These are phyloP conservation scores for Mycena galericulata DNA, from an alignment of 768 basidiomycete genomes.

Conservation along the genomic window DNA sequence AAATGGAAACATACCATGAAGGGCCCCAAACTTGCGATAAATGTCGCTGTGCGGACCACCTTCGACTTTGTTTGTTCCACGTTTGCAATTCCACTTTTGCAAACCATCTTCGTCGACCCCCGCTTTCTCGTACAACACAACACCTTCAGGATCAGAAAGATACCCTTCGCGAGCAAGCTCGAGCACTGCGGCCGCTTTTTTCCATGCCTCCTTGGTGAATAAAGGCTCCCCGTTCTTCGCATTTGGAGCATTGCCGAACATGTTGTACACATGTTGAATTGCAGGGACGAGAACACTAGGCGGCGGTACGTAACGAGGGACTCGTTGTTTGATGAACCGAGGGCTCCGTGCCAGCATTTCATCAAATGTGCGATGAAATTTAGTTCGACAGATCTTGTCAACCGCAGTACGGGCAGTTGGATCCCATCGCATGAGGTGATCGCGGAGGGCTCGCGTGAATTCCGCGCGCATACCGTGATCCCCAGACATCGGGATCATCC, in stretches of 20 bases:
- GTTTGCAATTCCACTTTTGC: slow-evolving; percentile 34
- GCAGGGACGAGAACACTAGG: slow-evolving; percentile 38
- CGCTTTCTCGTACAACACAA: slow-evolving; percentile 36
- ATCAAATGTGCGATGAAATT: slow-evolving; percentile 12
- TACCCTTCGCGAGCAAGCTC: slow-evolving; percentile 38
- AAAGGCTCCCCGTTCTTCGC: slow-evolving; percentile 31
- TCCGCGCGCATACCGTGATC: slow-evolving; percentile 36
- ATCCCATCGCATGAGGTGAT: slow-evolving; percentile 42
- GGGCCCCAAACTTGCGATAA: slow-evolving; percentile 28
- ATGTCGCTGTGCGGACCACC: slow-evolving; percentile 43
- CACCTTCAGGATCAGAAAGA: slow-evolving; percentile 28
- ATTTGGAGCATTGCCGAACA: slow-evolving; percentile 36
- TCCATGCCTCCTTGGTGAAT: slow-evolving; percentile 26
- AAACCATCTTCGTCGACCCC: slow-evolving; percentile 38
- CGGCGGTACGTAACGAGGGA: slow-evolving; percentile 33
- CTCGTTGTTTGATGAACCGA: slow-evolving; percentile 28
- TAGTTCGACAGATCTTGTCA: slow-evolving; percentile 28
- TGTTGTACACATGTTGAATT: slow-evolving; percentile 35
- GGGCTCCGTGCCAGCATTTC: slow-evolving; percentile 6
- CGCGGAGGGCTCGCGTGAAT: slow-evolving; percentile 37
- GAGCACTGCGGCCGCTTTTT: slow-evolving; percentile 37
- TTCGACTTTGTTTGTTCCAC: slow-evolving; percentile 41
- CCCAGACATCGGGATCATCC: slow-evolving; percentile 31
- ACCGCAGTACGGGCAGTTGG: slow-evolving; percentile 26
- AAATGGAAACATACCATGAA: neutral